phyloP scores from a whole-genome alignment of 495 filamentous ascomycete species.

The Apodospora peruviana region DNA sequence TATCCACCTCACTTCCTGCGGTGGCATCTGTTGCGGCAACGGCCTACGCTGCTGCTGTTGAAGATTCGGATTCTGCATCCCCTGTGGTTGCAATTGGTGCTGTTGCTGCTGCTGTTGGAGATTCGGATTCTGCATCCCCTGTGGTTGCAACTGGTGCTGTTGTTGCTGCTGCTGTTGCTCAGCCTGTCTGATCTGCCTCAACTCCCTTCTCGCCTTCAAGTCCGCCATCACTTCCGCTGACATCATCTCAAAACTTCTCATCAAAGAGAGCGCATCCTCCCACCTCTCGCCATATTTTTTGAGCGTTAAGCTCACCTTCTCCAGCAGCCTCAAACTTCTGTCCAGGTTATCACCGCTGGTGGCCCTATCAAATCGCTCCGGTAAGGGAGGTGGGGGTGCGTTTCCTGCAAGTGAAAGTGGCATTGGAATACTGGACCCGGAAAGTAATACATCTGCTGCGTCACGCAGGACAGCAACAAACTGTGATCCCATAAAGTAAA shows the following conservation, averaged over 20 bases:
- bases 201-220: conserved; percentile 20
- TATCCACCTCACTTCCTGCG: conserved; percentile 34
- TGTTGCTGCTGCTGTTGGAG: conserved; percentile 7
- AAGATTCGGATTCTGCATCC: background rate
- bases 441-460: conserved; percentile 44
- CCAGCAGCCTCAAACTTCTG: conserved; percentile 39
- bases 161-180: conserved; percentile 13
- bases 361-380: conserved; percentile 18
- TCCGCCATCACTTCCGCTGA: conserved; percentile 29
- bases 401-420: conserved; percentile 23
- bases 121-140: conserved; percentile 7
- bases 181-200: conserved; percentile 5
- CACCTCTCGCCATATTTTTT: conserved; percentile 46
- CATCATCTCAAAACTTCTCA: conserved; percentile 37
- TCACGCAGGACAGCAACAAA: conserved; percentile 60
- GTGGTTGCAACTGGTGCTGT: conserved; percentile 15
- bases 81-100: conserved; percentile 18
- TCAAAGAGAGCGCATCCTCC: conserved; percentile 39
- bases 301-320: conserved; percentile 37
- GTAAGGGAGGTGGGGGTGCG: conserved; percentile 31
- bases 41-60: conserved; percentile 3
- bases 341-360: conserved; percentile 34
- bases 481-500: conserved; percentile 66
- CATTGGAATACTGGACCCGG: conserved; percentile 24
- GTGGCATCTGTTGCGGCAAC: conserved; percentile 7